A percentile compares a stretch with the other conserved stretches of the same genome.
phyloP scores from a whole-genome alignment of 306 rosid species.

The Citrullus amarus region DNA sequence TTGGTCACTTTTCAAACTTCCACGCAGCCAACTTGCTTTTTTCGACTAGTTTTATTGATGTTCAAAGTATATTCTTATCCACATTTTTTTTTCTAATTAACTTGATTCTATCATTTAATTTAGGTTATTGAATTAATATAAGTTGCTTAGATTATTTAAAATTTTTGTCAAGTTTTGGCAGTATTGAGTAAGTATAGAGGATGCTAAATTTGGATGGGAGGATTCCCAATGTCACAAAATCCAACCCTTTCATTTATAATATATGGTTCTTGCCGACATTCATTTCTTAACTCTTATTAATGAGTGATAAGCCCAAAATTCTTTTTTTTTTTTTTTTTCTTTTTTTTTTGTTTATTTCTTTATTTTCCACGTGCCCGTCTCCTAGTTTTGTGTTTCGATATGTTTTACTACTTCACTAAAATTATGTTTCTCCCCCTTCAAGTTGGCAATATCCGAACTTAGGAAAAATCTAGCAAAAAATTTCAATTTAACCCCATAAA shows the following conservation, averaged over 20 bases:
- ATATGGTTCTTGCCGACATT: background rate
- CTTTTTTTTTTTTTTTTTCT: background rate
- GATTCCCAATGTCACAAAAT: constrained; percentile 6
- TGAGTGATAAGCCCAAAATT: background rate
- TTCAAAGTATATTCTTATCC: background rate
- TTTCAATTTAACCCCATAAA: too few species aligned
- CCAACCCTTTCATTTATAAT: background rate
- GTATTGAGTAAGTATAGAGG: background rate
- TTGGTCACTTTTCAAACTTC: background rate
- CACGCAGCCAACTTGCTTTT: background rate
- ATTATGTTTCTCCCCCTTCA: too few species aligned
- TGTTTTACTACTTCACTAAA: too few species aligned
- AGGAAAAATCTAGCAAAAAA: too few species aligned
- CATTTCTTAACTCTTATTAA: background rate
- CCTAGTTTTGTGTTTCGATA: too few species aligned
- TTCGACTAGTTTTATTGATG: background rate
- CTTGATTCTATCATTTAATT: background rate
- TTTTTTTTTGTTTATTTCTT: background rate
- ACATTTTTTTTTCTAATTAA: background rate
- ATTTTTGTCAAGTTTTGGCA: background rate
- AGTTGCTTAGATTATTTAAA: background rate
- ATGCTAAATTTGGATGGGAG: background rate
- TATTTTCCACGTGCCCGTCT: too few species aligned
- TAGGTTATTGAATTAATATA: background rate
- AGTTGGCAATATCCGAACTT: too few species aligned